These are phyloP conservation scores for Monosporascus sp. DNA, from an alignment of 2,329 filamentous ascomycete species.

Conservation along the genomic window DNA sequence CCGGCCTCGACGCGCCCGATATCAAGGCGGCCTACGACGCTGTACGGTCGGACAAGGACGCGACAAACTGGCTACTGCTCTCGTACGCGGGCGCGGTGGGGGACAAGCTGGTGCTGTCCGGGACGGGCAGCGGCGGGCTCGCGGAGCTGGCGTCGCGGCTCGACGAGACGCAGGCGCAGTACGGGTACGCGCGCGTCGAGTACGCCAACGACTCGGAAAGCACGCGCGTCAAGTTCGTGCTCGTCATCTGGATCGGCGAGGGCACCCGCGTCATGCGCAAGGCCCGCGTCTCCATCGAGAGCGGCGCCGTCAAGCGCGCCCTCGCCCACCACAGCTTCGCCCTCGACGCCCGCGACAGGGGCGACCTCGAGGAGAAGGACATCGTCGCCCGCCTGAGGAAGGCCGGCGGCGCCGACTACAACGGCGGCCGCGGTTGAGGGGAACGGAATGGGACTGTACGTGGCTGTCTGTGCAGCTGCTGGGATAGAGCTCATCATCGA, in stretches of 20 bases:
- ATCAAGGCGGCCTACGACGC: slow-evolving; percentile 60
- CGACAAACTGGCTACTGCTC: slow-evolving; percentile 62
- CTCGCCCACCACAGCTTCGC: slow-evolving; percentile 61
- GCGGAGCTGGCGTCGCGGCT: slow-evolving; percentile 50
- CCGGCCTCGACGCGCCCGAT: slow-evolving; percentile 51
- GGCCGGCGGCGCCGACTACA: slow-evolving; percentile 67
- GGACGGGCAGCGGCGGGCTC: slow-evolving; percentile 56
- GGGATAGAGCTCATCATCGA: no score
- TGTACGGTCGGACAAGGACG: slow-evolving; percentile 61
- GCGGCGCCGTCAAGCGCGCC: slow-evolving; percentile 57
- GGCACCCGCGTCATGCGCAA: slow-evolving; percentile 63
- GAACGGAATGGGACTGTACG: background rate
- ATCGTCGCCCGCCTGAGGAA: slow-evolving; percentile 57
- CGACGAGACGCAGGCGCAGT: slow-evolving; percentile 57
- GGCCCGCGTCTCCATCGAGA: slow-evolving; percentile 63
- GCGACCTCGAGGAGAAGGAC: slow-evolving; percentile 56
- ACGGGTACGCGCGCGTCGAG: slow-evolving; percentile 61
- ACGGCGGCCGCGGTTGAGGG: slow-evolving; percentile 52
- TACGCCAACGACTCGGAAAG: slow-evolving; percentile 68
- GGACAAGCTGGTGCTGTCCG: slow-evolving; percentile 49
- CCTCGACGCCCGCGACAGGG: slow-evolving; percentile 54
- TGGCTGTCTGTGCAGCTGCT: background rate
- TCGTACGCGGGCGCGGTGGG: slow-evolving; percentile 52
- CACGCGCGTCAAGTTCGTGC: slow-evolving; percentile 61
- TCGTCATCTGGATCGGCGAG: slow-evolving; percentile 64